Base-by-base conservation (phyloP, 768 basidiomycete species). In the Tremella fuciformis region DNA sequence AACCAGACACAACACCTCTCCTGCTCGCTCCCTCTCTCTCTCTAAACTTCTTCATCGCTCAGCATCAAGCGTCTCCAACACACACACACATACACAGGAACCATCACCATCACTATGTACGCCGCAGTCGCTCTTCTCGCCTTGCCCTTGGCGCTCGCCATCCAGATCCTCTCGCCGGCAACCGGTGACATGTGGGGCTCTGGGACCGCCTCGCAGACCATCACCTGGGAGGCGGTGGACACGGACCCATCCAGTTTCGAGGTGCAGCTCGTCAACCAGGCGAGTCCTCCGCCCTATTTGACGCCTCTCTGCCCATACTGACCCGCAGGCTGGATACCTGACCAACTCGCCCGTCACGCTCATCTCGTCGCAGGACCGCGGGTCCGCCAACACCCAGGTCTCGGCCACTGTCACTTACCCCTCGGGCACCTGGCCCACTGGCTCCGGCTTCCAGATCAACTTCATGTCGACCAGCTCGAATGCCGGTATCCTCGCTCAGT, bases 161-260 rank as follows among this genome's bases (percentile, higher is more conserved):
- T 86, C 79, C 56, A 72, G 56, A 83, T 91, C 74, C 82, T 80
- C 44, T 76, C 70, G 52, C 87, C 88, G 44, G 79, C 72, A 59
- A 56, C 54, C 3, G 60, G 68, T 41, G 60, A 79, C 21, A 82
- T 81, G 49, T 90, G 88, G 89, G 26, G 81, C 80, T 70, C 71
- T 74, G 24, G 85, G 83, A 40, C 66, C 80, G 53, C 85, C 84
- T 65, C 69, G 62, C 63, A 75, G 65, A 80, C 78, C 15, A 77
- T 89, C 55, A 58, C 78, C 6, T 93, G 89, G 89, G 50, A 74
- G 1, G 81, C 81, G 4, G 89, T 89, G 59, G 59, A 62, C 53
- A 88, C 86, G 8, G 91, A 93, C 71, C 77, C 82, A 0, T 22
- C 57, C 52, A 88, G 83, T 77, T 90, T 91, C 76, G 83, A 87